Evolutionary conservation across 1,284 basidiomycete species (phyloP), one percentile per base, ranked within the genome.

Genomic region (Moesziomyces aphidis): DNA sequence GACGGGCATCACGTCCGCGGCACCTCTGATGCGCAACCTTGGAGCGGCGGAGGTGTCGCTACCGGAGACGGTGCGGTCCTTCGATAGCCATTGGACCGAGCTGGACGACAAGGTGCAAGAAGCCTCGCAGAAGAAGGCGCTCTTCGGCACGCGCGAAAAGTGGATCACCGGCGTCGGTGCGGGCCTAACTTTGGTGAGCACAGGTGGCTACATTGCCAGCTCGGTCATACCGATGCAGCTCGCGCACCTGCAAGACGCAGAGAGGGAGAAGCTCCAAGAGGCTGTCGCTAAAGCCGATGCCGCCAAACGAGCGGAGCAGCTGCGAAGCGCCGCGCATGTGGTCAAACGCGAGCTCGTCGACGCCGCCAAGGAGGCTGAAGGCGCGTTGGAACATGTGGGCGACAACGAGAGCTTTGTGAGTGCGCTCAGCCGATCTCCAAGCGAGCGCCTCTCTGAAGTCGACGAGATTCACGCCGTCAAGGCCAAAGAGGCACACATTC

Each of bases 331-430:
- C 11, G 31, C 11, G 10, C 31, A 34, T 13, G 31, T 34, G 31
- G 31, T 13, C 31, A 34, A 34, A 34, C 31, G 31, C 31, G 31
- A 34, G 6, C 15, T 15, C 3, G 39, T 44, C 4, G n/a, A 8
- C 21, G 11, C 50, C 23, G 34, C 26, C 8, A 28, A 47, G 7
- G 34, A 23, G 5, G 60, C 34, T 4, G n/a, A 49, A 21, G 43
- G 36, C 10, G 11, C 22, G 26, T 28, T 15, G 22, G 17, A 7
- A 22, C 19, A 23, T 21, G 23, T 19, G 19, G 24, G 57, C 5
- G 55, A 52, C 1, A 50, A 56, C 7, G 54, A 56, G 34, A 64
- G 61, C 31, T 58, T 64, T 19, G 3, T 15, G 1, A 50, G 31
- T 24, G 56, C 55, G 9, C 31, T 51, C 24, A 59, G 52, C 13